Evolutionary conservation across 345 rosid species (phyloP), one percentile per base, ranked within the genome.

Genomic region (Linum trigynum): DNA sequence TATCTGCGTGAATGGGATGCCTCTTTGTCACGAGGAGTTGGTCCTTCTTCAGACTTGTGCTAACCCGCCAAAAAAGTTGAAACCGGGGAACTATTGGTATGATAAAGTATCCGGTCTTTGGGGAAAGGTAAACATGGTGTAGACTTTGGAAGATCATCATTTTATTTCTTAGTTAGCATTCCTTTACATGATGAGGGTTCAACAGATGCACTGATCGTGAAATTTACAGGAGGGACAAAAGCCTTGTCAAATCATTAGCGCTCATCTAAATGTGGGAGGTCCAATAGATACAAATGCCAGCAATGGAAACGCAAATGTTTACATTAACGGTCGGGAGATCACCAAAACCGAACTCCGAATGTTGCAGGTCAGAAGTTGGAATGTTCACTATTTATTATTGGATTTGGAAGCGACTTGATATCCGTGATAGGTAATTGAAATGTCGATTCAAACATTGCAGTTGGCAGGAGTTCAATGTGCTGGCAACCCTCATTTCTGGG

Each of bases 401-500:
- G 69, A 56, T n/a, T 14, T 38, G 12, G 41, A 14, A 3, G 9
- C 2, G 2, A 16, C 57, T 14, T 57, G 61, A 15, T 55, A 43
- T 58, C 23, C 59, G 61, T 73, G 68, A 51, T 65, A 60, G 53
- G 15, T 48, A 51, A 39, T 59, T 38, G 64, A 64, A 59, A 38
- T 16, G 3, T 41, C 68, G 67, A 67, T 55, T 75, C 69, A 55
- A 51, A 70, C 9, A n/a, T 76, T 80, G 85, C 88, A 91, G 99
- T 70, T 95, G 76, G 97, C 99, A 17, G 99, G 99, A 65, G 99
- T 95, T 79, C 99, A 95, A 8, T 91, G 97, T 78, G 99, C 99
- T 14, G 99, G 99, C 48, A 95, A 95, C 61, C 99, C 99, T 2
- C 99, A 95, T 82, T 95, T 91, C 73, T 95, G 99, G 99, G 98